These are phyloP conservation scores for Verticillium tricorpus DNA, from an alignment of 2,329 filamentous ascomycete species.

Conservation along the genomic window DNA sequence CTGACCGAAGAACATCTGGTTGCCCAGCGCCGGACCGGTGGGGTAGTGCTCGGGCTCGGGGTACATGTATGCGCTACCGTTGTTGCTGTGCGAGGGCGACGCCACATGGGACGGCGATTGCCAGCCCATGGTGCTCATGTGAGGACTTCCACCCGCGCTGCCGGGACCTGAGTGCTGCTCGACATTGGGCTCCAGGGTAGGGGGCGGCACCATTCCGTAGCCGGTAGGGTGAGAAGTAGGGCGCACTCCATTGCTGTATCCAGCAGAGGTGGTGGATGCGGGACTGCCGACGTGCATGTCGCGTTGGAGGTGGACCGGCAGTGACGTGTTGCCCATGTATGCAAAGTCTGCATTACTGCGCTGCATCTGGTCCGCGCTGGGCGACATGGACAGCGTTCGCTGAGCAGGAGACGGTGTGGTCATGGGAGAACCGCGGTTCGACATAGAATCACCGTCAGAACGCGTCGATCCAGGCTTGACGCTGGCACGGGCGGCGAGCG, in stretches of 20 bases:
- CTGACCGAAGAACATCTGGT: conserved; percentile 67
- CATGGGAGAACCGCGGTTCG: conserved; percentile 67
- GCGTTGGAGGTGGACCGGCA: conserved; percentile 76
- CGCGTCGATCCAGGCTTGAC: conserved; percentile 44
- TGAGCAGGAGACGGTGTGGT: conserved; percentile 83
- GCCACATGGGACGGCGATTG: conserved; percentile 75
- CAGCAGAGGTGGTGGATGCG: conserved; percentile 60
- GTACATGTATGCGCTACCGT: conserved; percentile 67
- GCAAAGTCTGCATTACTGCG: conserved; percentile 61
- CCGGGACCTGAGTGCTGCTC: conserved; percentile 64
- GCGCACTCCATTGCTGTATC: conserved; percentile 51
- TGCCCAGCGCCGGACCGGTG: conserved; percentile 50
- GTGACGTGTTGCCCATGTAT: conserved; percentile 73
- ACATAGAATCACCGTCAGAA: conserved; percentile 68
- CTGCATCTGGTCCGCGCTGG: conserved; percentile 64
- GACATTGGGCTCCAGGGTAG: conserved; percentile 79
- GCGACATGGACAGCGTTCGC: conserved; percentile 73
- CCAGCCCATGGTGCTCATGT: conserved; percentile 80
- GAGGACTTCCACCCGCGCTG: conserved; percentile 79
- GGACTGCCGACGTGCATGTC: conserved; percentile 70
- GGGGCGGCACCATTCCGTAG: conserved; percentile 66
- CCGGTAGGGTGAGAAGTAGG: conserved; percentile 82
- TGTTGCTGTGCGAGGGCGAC: conserved; percentile 62
- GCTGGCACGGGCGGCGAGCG: conserved; percentile 55
- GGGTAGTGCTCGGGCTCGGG: conserved; percentile 75